phyloP scores from a whole-genome alignment of 306 rosid genomes.

The Prunus mume region DNA sequence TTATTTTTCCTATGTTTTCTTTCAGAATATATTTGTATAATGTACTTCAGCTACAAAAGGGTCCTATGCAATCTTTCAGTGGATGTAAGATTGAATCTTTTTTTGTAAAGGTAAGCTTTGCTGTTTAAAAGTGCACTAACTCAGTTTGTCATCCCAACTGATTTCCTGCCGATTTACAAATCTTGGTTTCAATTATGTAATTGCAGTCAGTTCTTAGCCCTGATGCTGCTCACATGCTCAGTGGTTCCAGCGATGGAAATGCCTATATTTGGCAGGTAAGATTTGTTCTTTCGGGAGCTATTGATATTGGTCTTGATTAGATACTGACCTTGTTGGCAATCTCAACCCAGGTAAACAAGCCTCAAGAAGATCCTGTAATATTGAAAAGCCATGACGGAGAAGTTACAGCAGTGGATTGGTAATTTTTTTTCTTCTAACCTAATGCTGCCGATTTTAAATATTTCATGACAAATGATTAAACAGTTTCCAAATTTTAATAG shows the following conservation, averaged over 20 bases:
- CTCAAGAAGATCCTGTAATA: conserved; percentile 47
- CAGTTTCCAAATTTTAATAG: conserved; percentile 32
- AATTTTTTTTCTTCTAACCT: conserved; percentile 17
- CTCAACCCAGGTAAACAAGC: conserved; percentile 67
- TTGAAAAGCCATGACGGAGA: conserved; percentile 72
- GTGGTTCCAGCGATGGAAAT: conserved; percentile 88
- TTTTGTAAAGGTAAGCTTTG: conserved; percentile 74
- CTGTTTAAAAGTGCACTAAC: neutral
- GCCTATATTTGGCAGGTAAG: conserved; percentile 88
- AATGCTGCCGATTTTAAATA: conserved; percentile 15
- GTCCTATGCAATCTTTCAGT: conserved; percentile 64
- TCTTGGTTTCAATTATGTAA: conserved; percentile 28
- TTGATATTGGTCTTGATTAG: conserved; percentile 10
- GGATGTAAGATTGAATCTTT: conserved; percentile 81
- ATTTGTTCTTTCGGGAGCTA: neutral
- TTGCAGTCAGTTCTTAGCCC: conserved; percentile 84
- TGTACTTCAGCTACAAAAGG: conserved; percentile 81
- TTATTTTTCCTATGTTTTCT: neutral
- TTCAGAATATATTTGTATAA: conserved; percentile 75
- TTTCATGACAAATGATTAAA: neutral
- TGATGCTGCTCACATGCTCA: conserved; percentile 67
- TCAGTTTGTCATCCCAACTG: neutral
- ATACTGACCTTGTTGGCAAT: conserved; percentile 16
- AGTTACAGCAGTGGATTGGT: conserved; percentile 94
- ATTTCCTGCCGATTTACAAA: neutral